Evolutionary conservation across 768 basidiomycete genomes (phyloP), one percentile per base, ranked within the genome.

Genomic region (Lyophyllum semitale): DNA sequence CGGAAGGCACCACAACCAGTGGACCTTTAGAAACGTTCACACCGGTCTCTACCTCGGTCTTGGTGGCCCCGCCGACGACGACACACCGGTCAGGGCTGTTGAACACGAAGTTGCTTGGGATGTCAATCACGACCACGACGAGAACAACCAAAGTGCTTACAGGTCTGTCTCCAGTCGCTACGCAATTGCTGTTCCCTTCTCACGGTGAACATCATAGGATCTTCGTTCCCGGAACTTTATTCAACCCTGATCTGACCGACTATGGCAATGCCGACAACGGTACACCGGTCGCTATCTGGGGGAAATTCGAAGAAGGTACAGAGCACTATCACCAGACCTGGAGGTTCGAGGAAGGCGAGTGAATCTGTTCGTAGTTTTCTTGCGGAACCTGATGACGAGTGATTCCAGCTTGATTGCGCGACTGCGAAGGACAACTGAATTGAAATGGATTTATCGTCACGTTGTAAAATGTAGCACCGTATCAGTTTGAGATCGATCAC

Each of bases 211-310:
- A 63, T 48, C 20, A 33, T 58, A 80, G 79, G 63, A 69, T 60
- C 59, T 80, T 60, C 65, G 67, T 59, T 59, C 66, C 35, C 17
- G 58, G 51, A 73, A 57, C 63, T 66, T 17, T 9, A 47, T 53
- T 58, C 67, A 74, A 69, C 53, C 54, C 76, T 32, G 80, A 82
- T 52, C 59, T 82, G 7, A 68, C 71, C 4, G 70, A 79, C 52
- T 62, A 79, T 47, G 81, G 81, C 13, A 73, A 74, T 54, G 20
- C 73, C 20, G 61, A 63, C 1, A 71, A 68, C 9, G 80, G 81
- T 8, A 81, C 78, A 0, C 61, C 62, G 0, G 57, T 82, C 12
- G 59, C 70, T 17, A 29, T 80, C 55, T 82, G 81, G 79, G 55
- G 66, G 9, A 70, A 69, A 23, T 77, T n/a, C 73, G 77, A 25